Conservation (phyloP, 345 rosid species). For the Euphorbia peplus region DNA sequence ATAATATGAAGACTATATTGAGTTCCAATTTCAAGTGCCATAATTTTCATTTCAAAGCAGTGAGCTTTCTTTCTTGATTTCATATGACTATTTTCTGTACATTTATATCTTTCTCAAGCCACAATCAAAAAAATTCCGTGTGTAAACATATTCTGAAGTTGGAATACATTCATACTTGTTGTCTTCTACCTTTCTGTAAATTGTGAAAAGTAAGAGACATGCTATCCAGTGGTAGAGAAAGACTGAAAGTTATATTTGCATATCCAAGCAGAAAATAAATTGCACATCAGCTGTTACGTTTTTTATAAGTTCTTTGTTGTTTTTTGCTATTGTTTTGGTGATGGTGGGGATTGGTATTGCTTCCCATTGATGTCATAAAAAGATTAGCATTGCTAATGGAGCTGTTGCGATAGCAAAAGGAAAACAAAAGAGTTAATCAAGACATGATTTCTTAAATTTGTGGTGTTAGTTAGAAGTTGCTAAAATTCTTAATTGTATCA, state of each 20-base stretch:
- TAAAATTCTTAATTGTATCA: not conserved
- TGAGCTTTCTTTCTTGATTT: conserved; percentile 6
- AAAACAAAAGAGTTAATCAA: not conserved
- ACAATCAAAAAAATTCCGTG: not conserved
- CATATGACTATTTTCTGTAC: not conserved
- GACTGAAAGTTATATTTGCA: not conserved
- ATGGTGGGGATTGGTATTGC: not conserved
- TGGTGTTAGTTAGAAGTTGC: not conserved
- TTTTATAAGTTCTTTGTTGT: not conserved
- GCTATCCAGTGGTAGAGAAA: not conserved
- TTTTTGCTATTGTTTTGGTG: not conserved
- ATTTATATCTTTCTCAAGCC: too few species aligned
- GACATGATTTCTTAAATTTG: not conserved
- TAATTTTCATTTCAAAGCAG: conserved; percentile 6
- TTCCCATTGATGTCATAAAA: not conserved
- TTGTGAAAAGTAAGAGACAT: not conserved
- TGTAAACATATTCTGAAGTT: not conserved
- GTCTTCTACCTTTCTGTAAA: not conserved
- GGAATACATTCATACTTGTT: not conserved
- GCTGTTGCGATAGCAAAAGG: not conserved
- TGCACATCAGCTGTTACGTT: not conserved
- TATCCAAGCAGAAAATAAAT: not conserved
- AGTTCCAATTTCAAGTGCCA: conserved; percentile 1
- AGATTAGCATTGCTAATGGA: not conserved
- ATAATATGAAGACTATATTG: conserved; percentile 28